These are phyloP conservation scores for Simmondsia chinensis DNA, from an alignment of 148 eudicot species.

Conservation along the genomic window DNA sequence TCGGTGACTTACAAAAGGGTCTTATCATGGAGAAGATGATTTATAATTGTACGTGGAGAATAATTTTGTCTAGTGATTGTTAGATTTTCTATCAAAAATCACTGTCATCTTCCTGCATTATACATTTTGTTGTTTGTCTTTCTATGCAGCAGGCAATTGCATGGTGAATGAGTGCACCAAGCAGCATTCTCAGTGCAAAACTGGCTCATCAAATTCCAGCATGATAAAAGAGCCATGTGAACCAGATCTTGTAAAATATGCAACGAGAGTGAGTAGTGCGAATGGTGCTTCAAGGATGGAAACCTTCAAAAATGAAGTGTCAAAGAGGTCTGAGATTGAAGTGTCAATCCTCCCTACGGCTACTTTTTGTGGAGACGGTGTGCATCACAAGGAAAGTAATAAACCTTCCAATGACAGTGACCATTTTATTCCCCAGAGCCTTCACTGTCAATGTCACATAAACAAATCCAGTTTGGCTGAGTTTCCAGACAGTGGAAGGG, in stretches of 20 bases:
- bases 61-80: neutral
- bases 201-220: constrained; percentile 16
- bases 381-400: constrained; percentile 11
- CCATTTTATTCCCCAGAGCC: constrained; percentile 15
- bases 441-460: constrained; percentile 19
- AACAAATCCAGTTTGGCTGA: constrained; percentile 11
- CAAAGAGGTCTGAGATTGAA: constrained; percentile 13
- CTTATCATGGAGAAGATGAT: constrained; percentile 22
- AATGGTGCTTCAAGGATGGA: constrained; percentile 13
- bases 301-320: constrained; percentile 12
- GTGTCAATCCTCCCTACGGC: constrained; percentile 13
- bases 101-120: neutral
- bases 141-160: constrained; percentile 26
- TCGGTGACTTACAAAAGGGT: constrained; percentile 16
- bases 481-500: constrained; percentile 11
- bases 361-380: constrained; percentile 9
- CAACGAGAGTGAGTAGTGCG: constrained; percentile 10
- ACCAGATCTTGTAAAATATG: constrained; percentile 8
- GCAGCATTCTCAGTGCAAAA: constrained; percentile 13
- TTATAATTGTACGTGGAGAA: constrained; percentile 28
- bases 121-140: constrained; percentile 6
- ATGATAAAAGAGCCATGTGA: constrained; percentile 17
- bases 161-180: constrained; percentile 7
- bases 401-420: constrained; percentile 9
- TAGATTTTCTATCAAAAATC: neutral